Conservation (phyloP, 192 early-diverging fungal genomes). For the Coemansia sp. region DNA sequence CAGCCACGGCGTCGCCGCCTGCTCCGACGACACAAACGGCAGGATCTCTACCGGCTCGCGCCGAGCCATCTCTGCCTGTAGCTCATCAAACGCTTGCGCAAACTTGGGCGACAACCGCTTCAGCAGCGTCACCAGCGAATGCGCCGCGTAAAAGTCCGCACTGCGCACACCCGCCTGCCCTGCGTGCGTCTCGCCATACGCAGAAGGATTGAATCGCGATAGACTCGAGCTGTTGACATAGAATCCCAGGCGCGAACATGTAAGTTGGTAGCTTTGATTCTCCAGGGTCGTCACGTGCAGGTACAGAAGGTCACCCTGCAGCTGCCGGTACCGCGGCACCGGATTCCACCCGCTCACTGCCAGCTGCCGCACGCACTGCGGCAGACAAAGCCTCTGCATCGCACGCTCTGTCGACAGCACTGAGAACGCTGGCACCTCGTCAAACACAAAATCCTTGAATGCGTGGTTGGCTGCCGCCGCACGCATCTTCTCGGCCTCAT, state of each 20-base stretch:
- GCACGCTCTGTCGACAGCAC: conserved; percentile 58
- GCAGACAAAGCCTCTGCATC: conserved; percentile 54
- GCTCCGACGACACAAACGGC: conserved; percentile 61
- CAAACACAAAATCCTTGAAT: conserved; percentile 22
- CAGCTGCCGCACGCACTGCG: conserved; percentile 71
- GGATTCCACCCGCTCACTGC: conserved; percentile 92
- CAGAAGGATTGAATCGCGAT: conserved; percentile 63
- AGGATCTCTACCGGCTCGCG: conserved; percentile 78
- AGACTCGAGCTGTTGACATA: conserved; percentile 80
- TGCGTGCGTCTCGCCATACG: conserved; percentile 24
- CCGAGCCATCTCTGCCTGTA: conserved; percentile 61
- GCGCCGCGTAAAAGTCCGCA: conserved; percentile 39
- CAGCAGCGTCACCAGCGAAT: conserved; percentile 70
- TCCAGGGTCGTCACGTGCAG: conserved; percentile 85
- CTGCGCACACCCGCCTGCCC: conserved; percentile 43
- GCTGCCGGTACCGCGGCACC: conserved; percentile 69
- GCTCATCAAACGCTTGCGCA: conserved; percentile 60
- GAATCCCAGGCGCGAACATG: conserved; percentile 82
- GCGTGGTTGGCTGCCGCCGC: conserved; percentile 21
- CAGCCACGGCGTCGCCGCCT: conserved; percentile 80
- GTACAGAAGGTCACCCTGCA: conserved; percentile 87
- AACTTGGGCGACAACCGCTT: conserved; percentile 71
- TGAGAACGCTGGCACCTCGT: conserved; percentile 34
- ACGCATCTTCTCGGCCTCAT: conserved; percentile 6
- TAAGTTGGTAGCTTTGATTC: conserved; percentile 79